A percentile compares a stretch with the other conserved stretches of the same genome.
These are phyloP conservation scores for Trichoderma erinaceum DNA, from an alignment of 495 filamentous ascomycete species.

Conservation along the genomic window DNA sequence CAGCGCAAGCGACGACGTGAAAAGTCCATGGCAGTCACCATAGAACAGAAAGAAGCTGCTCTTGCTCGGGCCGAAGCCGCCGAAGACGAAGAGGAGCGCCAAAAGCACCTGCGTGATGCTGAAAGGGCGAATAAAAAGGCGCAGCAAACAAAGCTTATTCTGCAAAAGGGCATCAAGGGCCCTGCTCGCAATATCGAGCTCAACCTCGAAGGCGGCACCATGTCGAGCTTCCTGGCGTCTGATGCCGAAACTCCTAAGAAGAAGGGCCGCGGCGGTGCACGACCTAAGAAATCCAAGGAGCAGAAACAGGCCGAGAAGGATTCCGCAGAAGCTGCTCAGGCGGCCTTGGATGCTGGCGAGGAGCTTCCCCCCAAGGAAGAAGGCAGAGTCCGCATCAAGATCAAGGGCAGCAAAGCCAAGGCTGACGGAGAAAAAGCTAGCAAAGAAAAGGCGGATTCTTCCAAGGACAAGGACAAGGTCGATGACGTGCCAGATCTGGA, in stretches of 20 bases:
- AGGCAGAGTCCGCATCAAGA: conserved; percentile 54
- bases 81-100: conserved; percentile 70
- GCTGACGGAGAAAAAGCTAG: conserved; percentile 39
- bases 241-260: conserved; percentile 57
- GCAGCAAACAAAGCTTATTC: conserved; percentile 69
- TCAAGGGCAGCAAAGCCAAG: conserved; percentile 39
- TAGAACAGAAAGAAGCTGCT: conserved; percentile 78
- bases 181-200: conserved; percentile 75
- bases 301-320: conserved; percentile 96
- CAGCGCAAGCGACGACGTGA: conserved; percentile 95
- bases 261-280: conserved; percentile 59
- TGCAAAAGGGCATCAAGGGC: conserved; percentile 76
- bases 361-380: conserved; percentile 69
- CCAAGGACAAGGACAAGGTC: conserved; percentile 51
- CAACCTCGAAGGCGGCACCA: conserved; percentile 81
- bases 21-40: conserved; percentile 81
- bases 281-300: conserved; percentile 86
- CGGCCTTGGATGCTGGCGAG: conserved; percentile 75
- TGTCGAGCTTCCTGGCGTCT: conserved; percentile 73
- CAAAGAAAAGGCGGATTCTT: conserved; percentile 17
- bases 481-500: conserved; percentile 45
- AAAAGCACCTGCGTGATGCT: conserved; percentile 70
- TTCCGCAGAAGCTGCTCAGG: conserved; percentile 79
- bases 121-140: conserved; percentile 84
- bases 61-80: conserved; percentile 66